phyloP scores from a whole-genome alignment of 768 basidiomycete genomes.

The Naganishia vaughanmartiniae region DNA sequence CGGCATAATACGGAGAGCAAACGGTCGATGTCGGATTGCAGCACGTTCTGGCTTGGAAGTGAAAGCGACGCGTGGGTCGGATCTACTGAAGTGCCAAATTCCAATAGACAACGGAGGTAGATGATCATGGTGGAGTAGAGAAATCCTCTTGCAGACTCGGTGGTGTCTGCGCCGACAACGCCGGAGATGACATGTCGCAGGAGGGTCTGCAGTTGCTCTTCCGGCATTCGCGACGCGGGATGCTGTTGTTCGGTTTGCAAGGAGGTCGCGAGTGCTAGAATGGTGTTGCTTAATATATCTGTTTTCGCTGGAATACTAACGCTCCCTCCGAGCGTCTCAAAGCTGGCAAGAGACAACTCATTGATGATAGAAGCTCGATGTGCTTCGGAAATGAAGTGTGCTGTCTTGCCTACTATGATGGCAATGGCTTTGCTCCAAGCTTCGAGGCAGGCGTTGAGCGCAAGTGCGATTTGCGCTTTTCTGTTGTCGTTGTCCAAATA shows the following conservation, averaged over 20 bases:
- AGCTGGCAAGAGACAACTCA: conserved; percentile 20
- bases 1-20: conserved; percentile 23
- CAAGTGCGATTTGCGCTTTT: conserved; percentile 1
- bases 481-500: conserved; percentile 26
- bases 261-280: conserved; percentile 12
- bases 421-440: conserved; percentile 22
- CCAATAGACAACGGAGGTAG: conserved; percentile 6
- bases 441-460: conserved; percentile 10
- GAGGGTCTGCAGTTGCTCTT: conserved; percentile 24
- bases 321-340: conserved; percentile 1
- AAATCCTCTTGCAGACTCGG: conserved; percentile 29
- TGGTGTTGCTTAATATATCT: conserved; percentile 14
- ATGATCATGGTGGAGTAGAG: conserved; percentile 26
- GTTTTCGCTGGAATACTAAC: conserved; percentile 22
- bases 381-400: neutral
- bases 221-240: neutral
- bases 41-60: conserved; percentile 8
- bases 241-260: neutral
- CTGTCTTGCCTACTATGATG: conserved; percentile 23
- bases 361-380: conserved; percentile 15
- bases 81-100: neutral
- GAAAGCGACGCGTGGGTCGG: neutral
- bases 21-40: conserved; percentile 23
- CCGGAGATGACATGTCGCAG: conserved; percentile 2
- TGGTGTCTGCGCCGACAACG: conserved; percentile 15